These are phyloP conservation scores for Mycena olivaceomarginata DNA, from an alignment of 768 basidiomycete genomes.

Conservation along the genomic window DNA sequence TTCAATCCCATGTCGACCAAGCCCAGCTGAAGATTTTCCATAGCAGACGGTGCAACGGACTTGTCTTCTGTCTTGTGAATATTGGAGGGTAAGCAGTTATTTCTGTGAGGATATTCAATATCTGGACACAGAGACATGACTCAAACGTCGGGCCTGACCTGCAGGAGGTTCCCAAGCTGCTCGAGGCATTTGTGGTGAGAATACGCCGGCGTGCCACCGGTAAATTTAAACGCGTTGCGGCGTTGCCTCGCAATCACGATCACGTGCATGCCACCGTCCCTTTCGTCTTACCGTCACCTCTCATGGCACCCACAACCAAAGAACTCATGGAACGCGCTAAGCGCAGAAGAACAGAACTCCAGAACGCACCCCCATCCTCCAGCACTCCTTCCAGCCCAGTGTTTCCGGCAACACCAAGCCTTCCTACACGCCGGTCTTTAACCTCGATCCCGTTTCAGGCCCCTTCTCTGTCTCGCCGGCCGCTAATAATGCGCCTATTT, in stretches of 20 bases:
- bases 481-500: not conserved
- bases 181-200: too few relatives aligned
- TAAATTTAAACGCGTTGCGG: too few relatives aligned
- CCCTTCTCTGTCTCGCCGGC: not conserved
- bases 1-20: too few relatives aligned
- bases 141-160: too few relatives aligned
- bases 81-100: too few relatives aligned
- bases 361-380: not conserved
- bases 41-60: too few relatives aligned
- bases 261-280: not conserved
- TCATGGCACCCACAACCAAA: slow-evolving; percentile 17
- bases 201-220: not conserved
- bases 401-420: slow-evolving; percentile 1
- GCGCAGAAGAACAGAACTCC: not conserved
- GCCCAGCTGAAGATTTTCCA: too few relatives aligned
- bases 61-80: too few relatives aligned
- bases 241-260: slow-evolving; percentile 13
- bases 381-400: slow-evolving; percentile 19
- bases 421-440: not conserved
- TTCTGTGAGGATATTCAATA: too few relatives aligned
- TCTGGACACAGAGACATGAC: too few relatives aligned
- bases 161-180: too few relatives aligned
- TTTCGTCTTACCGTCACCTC: not conserved
- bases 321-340: slow-evolving; percentile 7
- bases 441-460: slow-evolving; percentile 3